Conservation (phyloP, 2,329 filamentous ascomycete genomes). For the Mycosphaerella sp. region DNA sequence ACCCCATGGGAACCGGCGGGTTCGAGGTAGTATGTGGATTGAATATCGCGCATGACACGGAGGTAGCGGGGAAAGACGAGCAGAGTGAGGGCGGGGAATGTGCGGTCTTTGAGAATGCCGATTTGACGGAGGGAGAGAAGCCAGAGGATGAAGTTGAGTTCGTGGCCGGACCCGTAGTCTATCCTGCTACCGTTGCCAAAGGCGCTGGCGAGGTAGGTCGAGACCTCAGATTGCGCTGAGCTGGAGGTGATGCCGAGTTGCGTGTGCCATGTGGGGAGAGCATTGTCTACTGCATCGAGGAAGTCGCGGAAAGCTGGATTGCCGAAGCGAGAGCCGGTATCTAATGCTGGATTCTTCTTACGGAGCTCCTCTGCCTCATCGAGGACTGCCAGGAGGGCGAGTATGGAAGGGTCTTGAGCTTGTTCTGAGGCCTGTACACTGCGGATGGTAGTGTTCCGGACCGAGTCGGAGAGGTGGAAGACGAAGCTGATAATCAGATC, state of each 20-base stretch:
- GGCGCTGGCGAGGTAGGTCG: slow-evolving; percentile 72
- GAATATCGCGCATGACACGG: slow-evolving; percentile 75
- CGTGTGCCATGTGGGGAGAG: slow-evolving; percentile 57
- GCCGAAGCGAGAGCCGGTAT: slow-evolving; percentile 88
- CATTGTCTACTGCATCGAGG: slow-evolving; percentile 56
- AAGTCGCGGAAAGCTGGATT: slow-evolving; percentile 86
- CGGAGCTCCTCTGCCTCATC: slow-evolving; percentile 63
- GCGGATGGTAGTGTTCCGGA: slow-evolving; percentile 63
- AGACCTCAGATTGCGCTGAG: slow-evolving; percentile 61
- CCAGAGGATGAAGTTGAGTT: slow-evolving; percentile 96
- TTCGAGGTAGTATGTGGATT: slow-evolving; percentile 92
- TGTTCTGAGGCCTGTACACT: slow-evolving; percentile 47
- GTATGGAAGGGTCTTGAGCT: slow-evolving; percentile 55
- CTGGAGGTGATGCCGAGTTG: slow-evolving; percentile 49
- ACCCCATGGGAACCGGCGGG: slow-evolving; percentile 55
- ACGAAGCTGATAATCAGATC: slow-evolving; percentile 74
- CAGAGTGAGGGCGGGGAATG: slow-evolving; percentile 70
- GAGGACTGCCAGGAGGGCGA: slow-evolving; percentile 63
- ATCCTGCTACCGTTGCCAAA: slow-evolving; percentile 84
- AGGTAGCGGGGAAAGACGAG: slow-evolving; percentile 78
- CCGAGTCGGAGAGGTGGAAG: slow-evolving; percentile 77
- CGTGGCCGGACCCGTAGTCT: slow-evolving; percentile 95
- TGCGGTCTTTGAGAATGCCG: slow-evolving; percentile 53
- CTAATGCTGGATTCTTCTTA: slow-evolving; percentile 66
- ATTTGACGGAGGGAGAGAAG: slow-evolving; percentile 88